Conservation (phyloP, 2,329 filamentous ascomycete species). For the Mycocentrospora acerina region DNA sequence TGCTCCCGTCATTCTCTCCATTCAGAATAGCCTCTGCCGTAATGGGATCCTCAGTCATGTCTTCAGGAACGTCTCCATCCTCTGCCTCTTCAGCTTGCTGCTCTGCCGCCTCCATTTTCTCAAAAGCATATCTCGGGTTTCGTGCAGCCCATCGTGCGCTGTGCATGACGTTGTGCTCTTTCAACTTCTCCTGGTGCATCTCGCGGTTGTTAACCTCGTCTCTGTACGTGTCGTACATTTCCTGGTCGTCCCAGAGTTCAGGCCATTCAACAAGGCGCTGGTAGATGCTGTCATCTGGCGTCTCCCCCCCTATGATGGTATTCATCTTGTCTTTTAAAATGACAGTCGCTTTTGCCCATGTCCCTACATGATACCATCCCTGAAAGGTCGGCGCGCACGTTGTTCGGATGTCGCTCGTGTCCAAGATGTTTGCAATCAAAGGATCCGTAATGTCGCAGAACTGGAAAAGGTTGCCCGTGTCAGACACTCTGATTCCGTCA, state of each 20-base stretch:
- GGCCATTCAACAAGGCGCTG: constrained; percentile 36
- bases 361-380: constrained; percentile 83
- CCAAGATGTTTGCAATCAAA: constrained; percentile 65
- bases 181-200: constrained; percentile 21
- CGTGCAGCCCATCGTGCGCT: constrained; percentile 34
- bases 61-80: constrained; percentile 30
- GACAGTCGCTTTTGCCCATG: constrained; percentile 79
- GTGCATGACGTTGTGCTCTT: constrained; percentile 37
- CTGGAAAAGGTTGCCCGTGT: constrained; percentile 91
- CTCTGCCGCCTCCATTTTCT: constrained; percentile 27
- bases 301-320: constrained; percentile 40
- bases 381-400: constrained; percentile 55
- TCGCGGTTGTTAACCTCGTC: constrained; percentile 29
- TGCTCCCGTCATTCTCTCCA: constrained; percentile 17
- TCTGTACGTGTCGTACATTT: constrained; percentile 30
- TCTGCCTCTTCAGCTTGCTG: constrained; percentile 17
- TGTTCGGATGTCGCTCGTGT: constrained; percentile 55
- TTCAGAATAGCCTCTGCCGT: constrained; percentile 24
- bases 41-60: constrained; percentile 34
- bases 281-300: constrained; percentile 34
- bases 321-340: constrained; percentile 85
- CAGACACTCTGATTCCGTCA: constrained; percentile 71
- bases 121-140: constrained; percentile 37
- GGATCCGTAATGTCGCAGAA: constrained; percentile 89
- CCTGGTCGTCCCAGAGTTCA: constrained; percentile 35